Evolutionary conservation across 805 yeast genomes (phyloP).

Genomic region (Naumovozyma baii): DNA sequence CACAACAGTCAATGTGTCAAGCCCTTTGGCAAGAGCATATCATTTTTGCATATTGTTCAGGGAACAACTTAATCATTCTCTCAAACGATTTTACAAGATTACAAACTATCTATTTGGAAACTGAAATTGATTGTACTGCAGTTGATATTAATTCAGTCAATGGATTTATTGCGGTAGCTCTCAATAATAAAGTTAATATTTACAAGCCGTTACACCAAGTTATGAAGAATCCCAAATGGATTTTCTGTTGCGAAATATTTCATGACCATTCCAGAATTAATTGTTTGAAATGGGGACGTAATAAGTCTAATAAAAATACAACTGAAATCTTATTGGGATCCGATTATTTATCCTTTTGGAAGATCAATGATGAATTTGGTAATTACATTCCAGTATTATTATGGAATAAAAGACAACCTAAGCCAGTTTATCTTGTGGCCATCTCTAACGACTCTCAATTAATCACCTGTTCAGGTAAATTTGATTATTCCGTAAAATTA

Average conservation of each 20-base stretch:
- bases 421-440: slow-evolving; percentile 46
- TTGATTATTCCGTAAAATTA: slow-evolving; percentile 60
- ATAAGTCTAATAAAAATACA: slow-evolving; percentile 10
- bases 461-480: slow-evolving; percentile 53
- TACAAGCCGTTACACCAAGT: slow-evolving; percentile 47
- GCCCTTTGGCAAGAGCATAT: slow-evolving; percentile 57
- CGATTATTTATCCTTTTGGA: slow-evolving; percentile 44
- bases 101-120: slow-evolving; percentile 67
- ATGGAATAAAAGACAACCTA: slow-evolving; percentile 44
- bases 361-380: slow-evolving; percentile 38
- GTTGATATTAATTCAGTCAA: slow-evolving; percentile 52
- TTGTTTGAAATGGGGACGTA: slow-evolving; percentile 46
- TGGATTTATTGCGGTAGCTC: slow-evolving; percentile 54
- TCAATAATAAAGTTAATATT: slow-evolving; percentile 36
- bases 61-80: slow-evolving; percentile 69
- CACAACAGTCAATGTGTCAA: slow-evolving; percentile 46
- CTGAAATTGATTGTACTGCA: slow-evolving; percentile 44
- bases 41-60: slow-evolving; percentile 71
- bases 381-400: slow-evolving; percentile 24
- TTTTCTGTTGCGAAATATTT: slow-evolving; percentile 24
- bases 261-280: slow-evolving; percentile 31
- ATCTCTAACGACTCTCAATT: slow-evolving; percentile 61
- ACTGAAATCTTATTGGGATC: slow-evolving; percentile 56
- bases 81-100: slow-evolving; percentile 44
- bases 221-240: slow-evolving; percentile 41